Conservation (phyloP, 768 basidiomycete genomes). For the Lactifluus hygrophoroides region DNA sequence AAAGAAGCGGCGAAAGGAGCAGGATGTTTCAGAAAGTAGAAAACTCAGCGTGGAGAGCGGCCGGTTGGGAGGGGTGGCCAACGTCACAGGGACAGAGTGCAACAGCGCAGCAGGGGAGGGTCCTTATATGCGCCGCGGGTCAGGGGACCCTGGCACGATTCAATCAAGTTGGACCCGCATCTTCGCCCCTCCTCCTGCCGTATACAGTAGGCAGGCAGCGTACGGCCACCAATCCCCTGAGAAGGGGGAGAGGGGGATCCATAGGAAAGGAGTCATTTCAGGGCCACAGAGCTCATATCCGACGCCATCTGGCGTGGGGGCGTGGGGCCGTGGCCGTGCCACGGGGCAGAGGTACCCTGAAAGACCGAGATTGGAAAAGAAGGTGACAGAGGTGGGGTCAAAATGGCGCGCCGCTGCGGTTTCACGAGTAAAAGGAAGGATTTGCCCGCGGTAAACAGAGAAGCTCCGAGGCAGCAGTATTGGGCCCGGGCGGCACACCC, state of each 20-base stretch:
- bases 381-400: neutral
- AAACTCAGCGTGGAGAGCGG: too few relatives aligned
- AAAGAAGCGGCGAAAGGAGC: neutral
- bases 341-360: conserved; percentile 4
- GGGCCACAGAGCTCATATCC: conserved; percentile 1
- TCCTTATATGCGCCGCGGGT: neutral
- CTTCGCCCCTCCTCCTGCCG: neutral
- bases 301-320: neutral
- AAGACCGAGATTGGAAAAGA: neutral
- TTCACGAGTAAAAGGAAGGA: neutral
- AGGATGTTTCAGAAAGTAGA: too few relatives aligned
- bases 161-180: neutral
- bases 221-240: neutral
- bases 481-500: neutral
- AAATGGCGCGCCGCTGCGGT: neutral
- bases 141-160: neutral
- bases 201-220: neutral
- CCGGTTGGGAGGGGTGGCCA: neutral
- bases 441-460: neutral
- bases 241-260: neutral
- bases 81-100: neutral
- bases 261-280: neutral
- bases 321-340: neutral
- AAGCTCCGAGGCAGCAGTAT: neutral
- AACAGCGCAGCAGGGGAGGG: neutral